Evolutionary conservation across 164 flowering plant species (phyloP).

Genomic region (Litsea cubeba): DNA sequence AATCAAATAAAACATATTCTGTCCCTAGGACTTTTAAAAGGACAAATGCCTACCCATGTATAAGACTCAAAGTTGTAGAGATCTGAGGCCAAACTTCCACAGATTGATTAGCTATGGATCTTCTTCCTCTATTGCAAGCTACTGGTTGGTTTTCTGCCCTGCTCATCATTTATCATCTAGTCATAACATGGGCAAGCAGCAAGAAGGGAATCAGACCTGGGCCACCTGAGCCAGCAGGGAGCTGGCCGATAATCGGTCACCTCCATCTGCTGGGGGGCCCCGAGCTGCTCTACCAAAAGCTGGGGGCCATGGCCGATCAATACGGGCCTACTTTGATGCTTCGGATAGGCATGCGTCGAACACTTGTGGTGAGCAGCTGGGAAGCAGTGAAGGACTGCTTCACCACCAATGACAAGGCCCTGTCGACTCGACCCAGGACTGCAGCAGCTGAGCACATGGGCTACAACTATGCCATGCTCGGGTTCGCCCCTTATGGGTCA

Average conservation of each 20-base stretch:
- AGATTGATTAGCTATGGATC: too few relatives aligned
- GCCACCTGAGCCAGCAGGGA: slow-evolving; percentile 16
- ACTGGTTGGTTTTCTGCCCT: not conserved
- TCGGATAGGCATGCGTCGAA: slow-evolving; percentile 9
- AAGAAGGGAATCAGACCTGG: not conserved
- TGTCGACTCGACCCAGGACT: slow-evolving; percentile 10
- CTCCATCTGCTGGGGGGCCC: slow-evolving; percentile 5
- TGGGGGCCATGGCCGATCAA: slow-evolving; percentile 19
- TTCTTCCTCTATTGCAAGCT: not conserved
- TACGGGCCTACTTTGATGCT: slow-evolving; percentile 16
- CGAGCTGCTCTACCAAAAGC: not conserved
- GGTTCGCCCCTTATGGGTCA: slow-evolving; percentile 11
- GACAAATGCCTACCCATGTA: too few relatives aligned
- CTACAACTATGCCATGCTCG: slow-evolving; percentile 7
- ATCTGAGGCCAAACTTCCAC: too few relatives aligned
- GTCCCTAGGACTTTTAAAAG: too few relatives aligned
- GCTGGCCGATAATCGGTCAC: slow-evolving; percentile 23
- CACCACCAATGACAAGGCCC: slow-evolving; percentile 14
- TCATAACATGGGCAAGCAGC: not conserved
- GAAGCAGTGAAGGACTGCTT: slow-evolving; percentile 23
- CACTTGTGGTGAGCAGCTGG: slow-evolving; percentile 14
- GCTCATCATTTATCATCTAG: not conserved
- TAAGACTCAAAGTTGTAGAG: too few relatives aligned
- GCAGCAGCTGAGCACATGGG: slow-evolving; percentile 5
- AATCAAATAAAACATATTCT: too few relatives aligned